phyloP scores from a whole-genome alignment of 140 eudicot species.

The Bidens hawaiensis region DNA sequence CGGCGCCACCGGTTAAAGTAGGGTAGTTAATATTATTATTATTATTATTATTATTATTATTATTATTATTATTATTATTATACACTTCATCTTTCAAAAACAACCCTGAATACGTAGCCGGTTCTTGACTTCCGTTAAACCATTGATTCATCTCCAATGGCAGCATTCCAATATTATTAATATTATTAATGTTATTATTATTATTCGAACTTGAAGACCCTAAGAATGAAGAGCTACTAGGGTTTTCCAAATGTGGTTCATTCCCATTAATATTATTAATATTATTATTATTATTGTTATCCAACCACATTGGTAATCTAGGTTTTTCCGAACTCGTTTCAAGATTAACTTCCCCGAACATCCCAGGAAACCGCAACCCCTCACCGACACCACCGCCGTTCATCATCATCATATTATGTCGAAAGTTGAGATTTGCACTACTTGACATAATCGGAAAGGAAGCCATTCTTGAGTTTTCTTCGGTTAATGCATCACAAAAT shows the following conservation, averaged over 20 bases:
- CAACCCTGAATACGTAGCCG: constrained; percentile 21
- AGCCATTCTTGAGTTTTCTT: constrained; percentile 59
- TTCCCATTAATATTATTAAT: too few species aligned
- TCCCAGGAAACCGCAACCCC: constrained; percentile 38
- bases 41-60: too few species aligned
- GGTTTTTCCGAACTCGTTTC: constrained; percentile 44
- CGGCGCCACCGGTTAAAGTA: not conserved
- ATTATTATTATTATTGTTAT: too few species aligned
- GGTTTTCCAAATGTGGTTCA: constrained; percentile 27
- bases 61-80: too few species aligned
- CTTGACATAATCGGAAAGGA: constrained; percentile 38
- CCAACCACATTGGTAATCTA: constrained; percentile 64
- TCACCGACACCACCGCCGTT: constrained; percentile 31
- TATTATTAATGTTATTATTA: constrained; percentile 2
- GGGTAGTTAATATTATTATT: too few species aligned
- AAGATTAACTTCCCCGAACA: constrained; percentile 36
- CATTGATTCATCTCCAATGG: constrained; percentile 36
- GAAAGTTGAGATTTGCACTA: constrained; percentile 43
- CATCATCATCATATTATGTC: constrained; percentile 39
- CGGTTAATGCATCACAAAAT: constrained; percentile 85
- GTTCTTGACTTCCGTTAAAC: constrained; percentile 36
- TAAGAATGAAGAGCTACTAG: constrained; percentile 25
- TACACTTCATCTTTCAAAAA: constrained; percentile 51
- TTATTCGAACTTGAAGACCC: constrained; percentile 40
- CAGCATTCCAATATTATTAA: constrained; percentile 19